Evolutionary conservation across 2,329 filamentous ascomycete species (phyloP).

Genomic region (Sordariomycetes sp.): DNA sequence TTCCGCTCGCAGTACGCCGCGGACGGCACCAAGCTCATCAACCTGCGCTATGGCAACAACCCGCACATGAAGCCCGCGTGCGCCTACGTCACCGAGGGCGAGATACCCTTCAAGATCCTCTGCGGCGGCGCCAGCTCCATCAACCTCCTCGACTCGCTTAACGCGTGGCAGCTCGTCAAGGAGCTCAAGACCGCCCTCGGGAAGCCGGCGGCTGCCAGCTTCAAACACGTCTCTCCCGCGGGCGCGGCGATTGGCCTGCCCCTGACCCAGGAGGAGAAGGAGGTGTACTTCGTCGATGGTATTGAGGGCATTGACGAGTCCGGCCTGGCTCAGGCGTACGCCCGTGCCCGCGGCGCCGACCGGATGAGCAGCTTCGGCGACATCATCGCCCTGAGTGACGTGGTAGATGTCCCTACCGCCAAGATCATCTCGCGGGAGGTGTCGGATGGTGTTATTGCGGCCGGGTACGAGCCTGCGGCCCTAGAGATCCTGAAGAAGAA

Average conservation of each 20-base stretch:
- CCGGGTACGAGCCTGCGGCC: slow-evolving; percentile 72
- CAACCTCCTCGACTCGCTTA: slow-evolving; percentile 91
- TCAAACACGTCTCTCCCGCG: slow-evolving; percentile 97
- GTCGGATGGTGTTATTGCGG: slow-evolving; percentile 90
- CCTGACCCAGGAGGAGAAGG: slow-evolving; percentile 75
- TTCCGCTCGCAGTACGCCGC: slow-evolving; percentile 95
- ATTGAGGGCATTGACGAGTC: slow-evolving; percentile 82
- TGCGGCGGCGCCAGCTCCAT: slow-evolving; percentile 88
- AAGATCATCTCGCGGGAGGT: slow-evolving; percentile 98
- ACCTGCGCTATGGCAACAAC: slow-evolving; percentile 91
- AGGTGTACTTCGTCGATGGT: slow-evolving; percentile 97
- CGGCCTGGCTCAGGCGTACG: slow-evolving; percentile 83
- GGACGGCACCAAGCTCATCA: slow-evolving; percentile 68
- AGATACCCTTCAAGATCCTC: slow-evolving; percentile 90
- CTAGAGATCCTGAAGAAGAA: slow-evolving; percentile 92
- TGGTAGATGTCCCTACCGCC: slow-evolving; percentile 84
- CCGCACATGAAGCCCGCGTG: slow-evolving; percentile 96
- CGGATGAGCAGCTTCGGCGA: slow-evolving; percentile 99
- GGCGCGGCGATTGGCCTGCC: slow-evolving; percentile 89
- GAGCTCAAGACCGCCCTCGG: slow-evolving; percentile 84
- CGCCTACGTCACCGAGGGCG: slow-evolving; percentile 59
- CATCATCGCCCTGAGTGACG: slow-evolving; percentile 81
- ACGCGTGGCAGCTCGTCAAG: slow-evolving; percentile 94
- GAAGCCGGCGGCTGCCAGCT: slow-evolving; percentile 84
- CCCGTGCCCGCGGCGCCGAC: slow-evolving; percentile 87